Evolutionary conservation across 768 basidiomycete species (phyloP).

Genomic region (Neoboletus magnificus): DNA sequence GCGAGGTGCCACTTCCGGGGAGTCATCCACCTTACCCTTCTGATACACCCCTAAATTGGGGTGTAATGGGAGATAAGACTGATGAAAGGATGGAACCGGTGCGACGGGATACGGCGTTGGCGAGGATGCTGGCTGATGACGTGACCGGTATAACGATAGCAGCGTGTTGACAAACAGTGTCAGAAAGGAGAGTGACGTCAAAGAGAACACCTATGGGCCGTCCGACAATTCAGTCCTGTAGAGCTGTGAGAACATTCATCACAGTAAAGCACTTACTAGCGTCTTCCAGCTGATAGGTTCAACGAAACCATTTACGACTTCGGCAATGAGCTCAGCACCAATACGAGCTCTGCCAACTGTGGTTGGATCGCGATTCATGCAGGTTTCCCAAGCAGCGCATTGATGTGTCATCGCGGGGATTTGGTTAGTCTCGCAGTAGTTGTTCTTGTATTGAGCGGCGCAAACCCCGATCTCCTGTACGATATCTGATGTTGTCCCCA

Average conservation of each 20-base stretch:
- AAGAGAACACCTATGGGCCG: conserved; percentile 55
- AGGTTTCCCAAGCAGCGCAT: conserved; percentile 88
- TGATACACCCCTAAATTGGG: conserved; percentile 47
- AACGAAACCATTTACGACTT: conserved; percentile 94
- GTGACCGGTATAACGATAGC: conserved; percentile 71
- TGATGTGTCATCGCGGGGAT: conserved; percentile 86
- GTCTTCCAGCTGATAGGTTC: conserved; percentile 99
- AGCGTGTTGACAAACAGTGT: conserved; percentile 81
- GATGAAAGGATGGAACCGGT: conserved; percentile 41
- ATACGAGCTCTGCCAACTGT: conserved; percentile 86
- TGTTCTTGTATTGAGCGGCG: conserved; percentile 73
- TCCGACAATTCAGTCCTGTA: conserved; percentile 17
- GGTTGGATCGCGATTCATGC: conserved; percentile 93
- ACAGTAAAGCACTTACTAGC: conserved; percentile 52
- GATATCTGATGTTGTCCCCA: conserved; percentile 53
- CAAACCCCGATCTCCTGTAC: conserved; percentile 92
- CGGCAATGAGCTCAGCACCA: conserved; percentile 91
- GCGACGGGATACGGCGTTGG: conserved; percentile 38
- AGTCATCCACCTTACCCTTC: conserved; percentile 29
- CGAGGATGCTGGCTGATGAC: conserved; percentile 48
- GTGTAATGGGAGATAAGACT: conserved; percentile 52
- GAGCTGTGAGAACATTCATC: conserved; percentile 12
- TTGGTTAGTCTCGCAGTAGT: conserved; percentile 70
- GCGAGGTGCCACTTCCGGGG: conserved; percentile 43
- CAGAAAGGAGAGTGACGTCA: conserved; percentile 72